Evolutionary conservation across 208 protist species (phyloP).

Genomic region (Leptomonas seymouri): DNA sequence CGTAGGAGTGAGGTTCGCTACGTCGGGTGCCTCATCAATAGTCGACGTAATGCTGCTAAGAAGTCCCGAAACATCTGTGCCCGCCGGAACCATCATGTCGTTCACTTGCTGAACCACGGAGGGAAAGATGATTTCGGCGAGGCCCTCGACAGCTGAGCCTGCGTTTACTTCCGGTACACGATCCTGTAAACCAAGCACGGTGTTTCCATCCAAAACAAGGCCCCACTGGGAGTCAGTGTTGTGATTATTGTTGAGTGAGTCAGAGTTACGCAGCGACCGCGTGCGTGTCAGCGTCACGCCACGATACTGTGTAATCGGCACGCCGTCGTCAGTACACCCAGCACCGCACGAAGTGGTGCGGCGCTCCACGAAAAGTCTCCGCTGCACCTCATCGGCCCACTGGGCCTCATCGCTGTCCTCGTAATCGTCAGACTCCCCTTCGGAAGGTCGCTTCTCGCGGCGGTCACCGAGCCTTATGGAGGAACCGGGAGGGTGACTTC

Average conservation of each 20-base stretch:
- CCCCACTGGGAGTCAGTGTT: constrained; percentile 11
- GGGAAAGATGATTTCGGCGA: constrained; percentile 31
- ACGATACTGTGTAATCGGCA: constrained; percentile 25
- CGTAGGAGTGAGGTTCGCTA: background rate
- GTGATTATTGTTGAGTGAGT: no score
- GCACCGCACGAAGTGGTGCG: background rate
- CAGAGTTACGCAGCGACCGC: background rate
- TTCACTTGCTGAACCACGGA: constrained; percentile 33
- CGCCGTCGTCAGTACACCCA: background rate
- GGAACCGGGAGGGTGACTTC: background rate
- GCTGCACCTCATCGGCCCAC: background rate
- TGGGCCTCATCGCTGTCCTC: background rate
- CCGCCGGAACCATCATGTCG: constrained; percentile 17
- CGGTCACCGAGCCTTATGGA: background rate
- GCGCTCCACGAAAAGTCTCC: constrained; percentile 4
- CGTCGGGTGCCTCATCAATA: background rate
- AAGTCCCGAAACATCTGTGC: constrained; percentile 11
- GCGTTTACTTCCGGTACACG: background rate
- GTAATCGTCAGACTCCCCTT: no score
- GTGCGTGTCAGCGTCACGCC: constrained; percentile 17
- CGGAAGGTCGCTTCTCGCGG: no score
- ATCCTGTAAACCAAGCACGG: constrained; percentile 14
- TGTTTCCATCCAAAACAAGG: constrained; percentile 19
- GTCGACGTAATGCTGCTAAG: constrained; percentile 2
- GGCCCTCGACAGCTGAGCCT: background rate